These are phyloP conservation scores for Cladosporium halotolerans DNA, from an alignment of 2,329 filamentous ascomycete genomes.

Conservation along the genomic window DNA sequence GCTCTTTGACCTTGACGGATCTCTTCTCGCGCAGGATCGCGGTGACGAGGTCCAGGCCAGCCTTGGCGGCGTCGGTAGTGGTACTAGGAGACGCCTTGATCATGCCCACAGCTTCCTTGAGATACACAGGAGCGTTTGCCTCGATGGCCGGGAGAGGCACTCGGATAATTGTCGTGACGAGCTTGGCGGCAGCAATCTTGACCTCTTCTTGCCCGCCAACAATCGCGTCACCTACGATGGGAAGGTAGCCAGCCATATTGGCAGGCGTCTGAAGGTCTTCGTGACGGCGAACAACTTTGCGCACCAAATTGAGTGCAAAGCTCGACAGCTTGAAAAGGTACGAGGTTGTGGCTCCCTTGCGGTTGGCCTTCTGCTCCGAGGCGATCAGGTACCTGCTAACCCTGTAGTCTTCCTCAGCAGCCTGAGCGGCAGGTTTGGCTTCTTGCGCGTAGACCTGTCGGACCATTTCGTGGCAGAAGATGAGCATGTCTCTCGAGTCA, in stretches of 20 bases:
- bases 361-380: conserved; percentile 52
- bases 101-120: conserved; percentile 75
- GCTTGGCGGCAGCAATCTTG: conserved; percentile 76
- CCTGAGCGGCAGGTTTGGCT: conserved; percentile 32
- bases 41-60: conserved; percentile 80
- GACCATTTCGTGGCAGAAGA: conserved; percentile 93
- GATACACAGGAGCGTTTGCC: conserved; percentile 67
- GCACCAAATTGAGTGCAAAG: conserved; percentile 81
- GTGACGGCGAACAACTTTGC: conserved; percentile 79
- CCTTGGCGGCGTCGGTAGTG: conserved; percentile 76
- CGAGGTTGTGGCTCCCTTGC: conserved; percentile 63
- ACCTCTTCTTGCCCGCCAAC: conserved; percentile 85
- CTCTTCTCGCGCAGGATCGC: conserved; percentile 76
- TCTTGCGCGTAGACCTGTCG: conserved; percentile 63
- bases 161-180: conserved; percentile 79
- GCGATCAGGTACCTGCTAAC: conserved; percentile 73
- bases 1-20: conserved; percentile 70
- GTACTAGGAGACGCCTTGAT: conserved; percentile 73
- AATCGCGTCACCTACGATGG: conserved; percentile 80
- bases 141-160: conserved; percentile 69
- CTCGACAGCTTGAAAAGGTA: conserved; percentile 81
- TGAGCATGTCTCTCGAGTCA: conserved; percentile 71
- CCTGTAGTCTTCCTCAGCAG: conserved; percentile 47
- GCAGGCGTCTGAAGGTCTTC: conserved; percentile 69
- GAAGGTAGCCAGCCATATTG: conserved; percentile 80